phyloP scores from a whole-genome alignment of 352 stramenopile genomes.

The Phytophthora citricola region DNA sequence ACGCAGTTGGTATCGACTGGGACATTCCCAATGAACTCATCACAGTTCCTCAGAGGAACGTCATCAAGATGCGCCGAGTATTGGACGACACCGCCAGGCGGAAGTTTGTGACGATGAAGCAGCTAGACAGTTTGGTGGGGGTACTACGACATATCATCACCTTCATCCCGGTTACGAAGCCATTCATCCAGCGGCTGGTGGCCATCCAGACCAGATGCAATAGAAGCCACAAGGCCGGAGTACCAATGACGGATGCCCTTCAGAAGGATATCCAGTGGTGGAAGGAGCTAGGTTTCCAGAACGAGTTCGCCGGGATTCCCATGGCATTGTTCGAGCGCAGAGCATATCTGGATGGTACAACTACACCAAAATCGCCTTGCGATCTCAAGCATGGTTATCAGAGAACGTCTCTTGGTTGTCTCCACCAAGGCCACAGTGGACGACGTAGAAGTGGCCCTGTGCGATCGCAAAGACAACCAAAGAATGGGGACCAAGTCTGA shows the following conservation, averaged over 20 bases:
- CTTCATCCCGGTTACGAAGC: conserved; percentile 15
- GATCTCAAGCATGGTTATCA: neutral
- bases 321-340: conserved; percentile 4
- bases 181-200: conserved; percentile 10
- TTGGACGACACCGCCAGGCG: neutral
- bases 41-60: conserved; percentile 10
- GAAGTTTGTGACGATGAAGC: neutral
- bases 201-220: neutral
- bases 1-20: conserved; percentile 17
- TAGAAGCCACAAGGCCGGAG: neutral
- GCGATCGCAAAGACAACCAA: neutral
- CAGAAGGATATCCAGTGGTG: conserved; percentile 6
- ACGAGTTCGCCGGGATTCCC: conserved; percentile 7
- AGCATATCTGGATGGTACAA: neutral
- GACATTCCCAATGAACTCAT: neutral
- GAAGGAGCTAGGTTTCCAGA: conserved; percentile 8
- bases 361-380: neutral
- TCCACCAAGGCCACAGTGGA: neutral
- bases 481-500: neutral
- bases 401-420: neutral
- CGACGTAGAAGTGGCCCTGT: too few relatives aligned
- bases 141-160: conserved; percentile 11
- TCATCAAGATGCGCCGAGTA: neutral
- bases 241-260: conserved; percentile 7
- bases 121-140: conserved; percentile 1